These are phyloP conservation scores for Pyrrhoderma lamaoense DNA, from an alignment of 1,284 basidiomycete genomes.

Conservation along the genomic window DNA sequence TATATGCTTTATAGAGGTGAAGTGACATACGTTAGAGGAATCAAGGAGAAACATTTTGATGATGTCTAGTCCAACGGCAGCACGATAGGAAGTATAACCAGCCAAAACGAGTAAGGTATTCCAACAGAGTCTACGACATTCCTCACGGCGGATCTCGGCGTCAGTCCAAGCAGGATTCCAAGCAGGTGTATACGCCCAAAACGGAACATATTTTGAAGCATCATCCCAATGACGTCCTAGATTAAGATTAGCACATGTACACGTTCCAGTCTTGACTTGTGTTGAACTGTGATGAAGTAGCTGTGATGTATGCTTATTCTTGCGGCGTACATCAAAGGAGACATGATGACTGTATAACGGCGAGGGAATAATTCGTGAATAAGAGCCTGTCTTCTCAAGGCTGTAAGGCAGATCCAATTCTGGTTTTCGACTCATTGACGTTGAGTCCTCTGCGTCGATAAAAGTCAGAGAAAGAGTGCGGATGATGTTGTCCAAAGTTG, in stretches of 20 bases:
- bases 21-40: constrained; percentile 52
- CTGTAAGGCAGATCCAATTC: neutral
- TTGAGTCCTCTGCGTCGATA: constrained; percentile 32
- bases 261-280: constrained; percentile 25
- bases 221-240: constrained; percentile 45
- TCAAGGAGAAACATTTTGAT: constrained; percentile 54
- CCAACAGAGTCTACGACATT: constrained; percentile 68
- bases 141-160: constrained; percentile 59
- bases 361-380: constrained; percentile 6
- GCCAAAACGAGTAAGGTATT: constrained; percentile 54
- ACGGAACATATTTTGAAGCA: constrained; percentile 45
- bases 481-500: constrained; percentile 60
- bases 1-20: neutral
- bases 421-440: constrained; percentile 26
- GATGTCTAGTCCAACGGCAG: constrained; percentile 34
- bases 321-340: neutral
- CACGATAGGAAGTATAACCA: constrained; percentile 53
- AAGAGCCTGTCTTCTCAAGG: neutral
- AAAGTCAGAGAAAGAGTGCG: constrained; percentile 47
- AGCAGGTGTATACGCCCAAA: constrained; percentile 56
- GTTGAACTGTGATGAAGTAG: constrained; percentile 1
- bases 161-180: constrained; percentile 56
- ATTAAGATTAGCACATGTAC: constrained; percentile 46
- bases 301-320: constrained; percentile 5
- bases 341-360: constrained; percentile 10